These are phyloP conservation scores for Boletus semigastroideus DNA, from an alignment of 1,284 basidiomycete species.

Conservation along the genomic window DNA sequence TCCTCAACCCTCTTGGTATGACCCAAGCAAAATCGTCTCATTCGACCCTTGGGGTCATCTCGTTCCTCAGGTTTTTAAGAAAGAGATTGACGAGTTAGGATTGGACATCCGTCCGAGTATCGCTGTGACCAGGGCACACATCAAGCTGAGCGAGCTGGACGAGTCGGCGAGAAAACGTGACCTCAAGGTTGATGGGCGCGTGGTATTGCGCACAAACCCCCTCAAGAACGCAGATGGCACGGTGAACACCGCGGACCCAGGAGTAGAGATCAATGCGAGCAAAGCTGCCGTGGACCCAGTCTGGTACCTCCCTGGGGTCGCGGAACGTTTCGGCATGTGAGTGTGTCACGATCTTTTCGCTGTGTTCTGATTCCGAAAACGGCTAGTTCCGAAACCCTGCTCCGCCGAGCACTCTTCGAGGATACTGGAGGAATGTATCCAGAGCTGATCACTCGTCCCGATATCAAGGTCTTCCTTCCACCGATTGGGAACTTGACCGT, in stretches of 20 bases:
- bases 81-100: slow-evolving; percentile 61
- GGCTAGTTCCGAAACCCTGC: slow-evolving; percentile 73
- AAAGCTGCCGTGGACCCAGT: slow-evolving; percentile 93
- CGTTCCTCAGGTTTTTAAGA: slow-evolving; percentile 75
- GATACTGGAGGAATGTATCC: slow-evolving; percentile 97
- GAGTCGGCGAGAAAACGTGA: slow-evolving; percentile 75
- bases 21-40: slow-evolving; percentile 83
- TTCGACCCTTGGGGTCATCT: slow-evolving; percentile 97
- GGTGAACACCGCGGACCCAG: slow-evolving; percentile 61
- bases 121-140: slow-evolving; percentile 84
- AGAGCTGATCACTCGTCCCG: slow-evolving; percentile 91
- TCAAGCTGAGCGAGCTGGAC: slow-evolving; percentile 92
- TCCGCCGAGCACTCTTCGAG: slow-evolving; percentile 90
- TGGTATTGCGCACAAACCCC: slow-evolving; percentile 70
- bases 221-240: slow-evolving; percentile 63
- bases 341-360: slow-evolving; percentile 28
- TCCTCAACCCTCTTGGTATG: slow-evolving; percentile 81
- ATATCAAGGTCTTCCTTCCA: slow-evolving; percentile 94
- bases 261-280: slow-evolving; percentile 83
- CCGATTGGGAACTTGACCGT: slow-evolving; percentile 92
- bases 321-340: slow-evolving; percentile 84
- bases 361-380: neutral
- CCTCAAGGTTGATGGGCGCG: slow-evolving; percentile 78
- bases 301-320: slow-evolving; percentile 95
- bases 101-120: slow-evolving; percentile 89